phyloP scores from a whole-genome alignment of 495 filamentous ascomycete species.

The Parathielavia hyrcaniae region DNA sequence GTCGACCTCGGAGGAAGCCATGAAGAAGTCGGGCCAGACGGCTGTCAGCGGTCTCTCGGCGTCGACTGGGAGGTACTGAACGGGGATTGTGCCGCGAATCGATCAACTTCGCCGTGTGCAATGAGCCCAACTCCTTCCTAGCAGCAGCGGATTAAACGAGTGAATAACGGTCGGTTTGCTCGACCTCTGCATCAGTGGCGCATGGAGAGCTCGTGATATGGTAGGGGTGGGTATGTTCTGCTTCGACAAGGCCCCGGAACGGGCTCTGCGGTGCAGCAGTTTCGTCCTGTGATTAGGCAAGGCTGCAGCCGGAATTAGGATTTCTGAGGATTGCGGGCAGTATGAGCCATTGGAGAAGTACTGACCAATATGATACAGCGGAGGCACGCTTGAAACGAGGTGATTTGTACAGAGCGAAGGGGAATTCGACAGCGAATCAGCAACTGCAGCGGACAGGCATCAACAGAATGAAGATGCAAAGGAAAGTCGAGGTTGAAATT shows the following conservation, averaged over 20 bases:
- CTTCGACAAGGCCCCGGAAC: slow-evolving; percentile 6
- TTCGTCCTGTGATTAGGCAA: slow-evolving; percentile 33
- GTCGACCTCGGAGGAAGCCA: slow-evolving; percentile 95
- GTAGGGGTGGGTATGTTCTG: slow-evolving; percentile 1
- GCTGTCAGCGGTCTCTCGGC: neutral
- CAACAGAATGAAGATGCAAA: slow-evolving; percentile 20
- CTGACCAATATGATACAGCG: slow-evolving; percentile 51
- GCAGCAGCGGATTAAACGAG: slow-evolving; percentile 26
- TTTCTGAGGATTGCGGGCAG: slow-evolving; percentile 16
- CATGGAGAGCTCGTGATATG: neutral
- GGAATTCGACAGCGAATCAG: slow-evolving; percentile 25
- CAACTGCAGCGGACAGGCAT: slow-evolving; percentile 10
- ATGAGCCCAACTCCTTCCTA: neutral
- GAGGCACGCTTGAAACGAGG: slow-evolving; percentile 21
- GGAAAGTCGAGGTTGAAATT: slow-evolving; percentile 30
- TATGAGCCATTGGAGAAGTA: slow-evolving; percentile 34
- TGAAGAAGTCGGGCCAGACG: slow-evolving; percentile 32
- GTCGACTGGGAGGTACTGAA: neutral
- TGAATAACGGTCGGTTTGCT: slow-evolving; percentile 22
- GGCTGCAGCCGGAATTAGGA: slow-evolving; percentile 32
- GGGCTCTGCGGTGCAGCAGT: slow-evolving; percentile 2
- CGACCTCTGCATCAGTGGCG: slow-evolving; percentile 22
- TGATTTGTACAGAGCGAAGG: slow-evolving; percentile 29
- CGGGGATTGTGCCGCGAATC: neutral
- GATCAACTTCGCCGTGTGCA: neutral